Percentiles rank a stretch among this genome's conserved stretches.
Evolutionary conservation across 2,329 filamentous ascomycete genomes (phyloP).

Genomic region (Juglanconis sp.): DNA sequence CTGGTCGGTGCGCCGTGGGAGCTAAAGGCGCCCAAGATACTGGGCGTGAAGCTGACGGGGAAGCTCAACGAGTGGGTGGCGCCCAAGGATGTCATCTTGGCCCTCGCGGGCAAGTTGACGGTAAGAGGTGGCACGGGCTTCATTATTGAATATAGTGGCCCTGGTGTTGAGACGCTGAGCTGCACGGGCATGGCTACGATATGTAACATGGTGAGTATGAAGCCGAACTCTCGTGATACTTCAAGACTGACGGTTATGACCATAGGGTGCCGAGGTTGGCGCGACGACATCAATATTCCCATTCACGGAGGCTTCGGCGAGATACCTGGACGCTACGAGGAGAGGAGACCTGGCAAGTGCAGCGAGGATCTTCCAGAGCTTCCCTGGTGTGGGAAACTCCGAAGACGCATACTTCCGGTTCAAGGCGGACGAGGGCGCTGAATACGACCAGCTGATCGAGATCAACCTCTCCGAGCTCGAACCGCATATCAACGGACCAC

Average conservation of each 20-base stretch:
- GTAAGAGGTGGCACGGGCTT: conserved; percentile 92
- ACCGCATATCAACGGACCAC: conserved; percentile 95
- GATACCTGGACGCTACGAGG: conserved; percentile 84
- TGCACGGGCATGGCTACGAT: conserved; percentile 91
- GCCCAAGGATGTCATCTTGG: conserved; percentile 92
- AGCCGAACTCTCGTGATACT: no score
- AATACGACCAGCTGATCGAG: conserved; percentile 87
- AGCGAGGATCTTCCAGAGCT: conserved; percentile 58
- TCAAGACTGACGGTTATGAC: background rate
- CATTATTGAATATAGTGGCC: conserved; percentile 91
- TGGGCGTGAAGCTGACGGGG: conserved; percentile 82
- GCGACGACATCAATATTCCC: conserved; percentile 97
- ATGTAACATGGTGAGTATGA: conserved; percentile 67
- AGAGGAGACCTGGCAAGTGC: conserved; percentile 67
- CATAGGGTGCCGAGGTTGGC: conserved; percentile 66
- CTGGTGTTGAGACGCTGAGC: conserved; percentile 84
- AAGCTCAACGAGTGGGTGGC: conserved; percentile 85
- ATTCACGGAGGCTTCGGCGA: conserved; percentile 77
- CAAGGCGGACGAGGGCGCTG: conserved; percentile 72
- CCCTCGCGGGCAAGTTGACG: conserved; percentile 83
- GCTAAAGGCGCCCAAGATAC: conserved; percentile 85
- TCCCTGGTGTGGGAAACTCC: conserved; percentile 40
- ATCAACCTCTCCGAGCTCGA: conserved; percentile 89
- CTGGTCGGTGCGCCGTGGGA: conserved; percentile 97
- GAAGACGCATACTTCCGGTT: conserved; percentile 61